These are phyloP conservation scores for Neurospora sp. DNA, from an alignment of 2,329 filamentous ascomycete genomes.

Conservation along the genomic window DNA sequence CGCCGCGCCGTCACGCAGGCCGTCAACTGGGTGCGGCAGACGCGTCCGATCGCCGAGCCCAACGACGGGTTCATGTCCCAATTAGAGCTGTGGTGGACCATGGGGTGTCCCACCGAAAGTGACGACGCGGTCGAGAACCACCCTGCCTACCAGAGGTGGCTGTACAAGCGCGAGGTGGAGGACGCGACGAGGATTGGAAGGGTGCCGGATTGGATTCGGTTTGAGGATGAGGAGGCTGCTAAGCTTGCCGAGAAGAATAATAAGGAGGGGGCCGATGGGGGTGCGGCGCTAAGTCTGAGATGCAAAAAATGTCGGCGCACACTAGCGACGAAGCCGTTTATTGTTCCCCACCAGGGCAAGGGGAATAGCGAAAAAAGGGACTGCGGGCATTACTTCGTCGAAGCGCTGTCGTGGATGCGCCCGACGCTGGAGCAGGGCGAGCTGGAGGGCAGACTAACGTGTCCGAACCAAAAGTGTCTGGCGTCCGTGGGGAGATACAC, in stretches of 20 bases:
- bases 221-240: slow-evolving; percentile 60
- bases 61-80: slow-evolving; percentile 90
- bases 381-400: slow-evolving; percentile 84
- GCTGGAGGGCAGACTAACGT: slow-evolving; percentile 75
- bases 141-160: slow-evolving; percentile 69
- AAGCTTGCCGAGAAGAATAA: background rate
- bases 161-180: slow-evolving; percentile 44
- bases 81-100: slow-evolving; percentile 75
- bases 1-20: slow-evolving; percentile 48
- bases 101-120: slow-evolving; percentile 51
- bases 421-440: slow-evolving; percentile 69
- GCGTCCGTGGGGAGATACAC: slow-evolving; percentile 86
- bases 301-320: slow-evolving; percentile 84
- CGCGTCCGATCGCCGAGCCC: slow-evolving; percentile 72
- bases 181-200: slow-evolving; percentile 59
- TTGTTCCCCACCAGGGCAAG: slow-evolving; percentile 49
- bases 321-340: slow-evolving; percentile 47
- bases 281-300: slow-evolving; percentile 50
- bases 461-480: slow-evolving; percentile 68
- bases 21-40: slow-evolving; percentile 57
- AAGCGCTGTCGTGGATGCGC: slow-evolving; percentile 93
- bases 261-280: slow-evolving; percentile 10
- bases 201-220: slow-evolving; percentile 74
- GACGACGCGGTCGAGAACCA: slow-evolving; percentile 43
- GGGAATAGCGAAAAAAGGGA: slow-evolving; percentile 12